phyloP scores from a whole-genome alignment of 352 stramenopile genomes.

The Globisporangium lucens region DNA sequence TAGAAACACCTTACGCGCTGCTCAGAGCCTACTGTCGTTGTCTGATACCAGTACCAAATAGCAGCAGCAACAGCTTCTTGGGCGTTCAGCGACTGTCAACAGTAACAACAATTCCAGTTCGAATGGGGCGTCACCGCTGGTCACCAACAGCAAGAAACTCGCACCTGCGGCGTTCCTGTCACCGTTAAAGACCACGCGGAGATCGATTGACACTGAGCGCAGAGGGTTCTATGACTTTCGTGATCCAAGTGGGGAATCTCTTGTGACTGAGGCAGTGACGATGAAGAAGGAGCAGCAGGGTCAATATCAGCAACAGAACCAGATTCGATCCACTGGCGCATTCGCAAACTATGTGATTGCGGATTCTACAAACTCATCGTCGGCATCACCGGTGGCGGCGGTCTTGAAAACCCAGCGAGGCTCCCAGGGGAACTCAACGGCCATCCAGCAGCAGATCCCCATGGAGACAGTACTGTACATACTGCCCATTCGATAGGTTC shows the following conservation, averaged over 20 bases:
- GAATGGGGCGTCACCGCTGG: not conserved
- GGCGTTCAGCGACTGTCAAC: not conserved
- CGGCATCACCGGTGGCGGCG: not conserved
- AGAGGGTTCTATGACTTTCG: slow-evolving; percentile 10
- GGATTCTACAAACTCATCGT: not conserved
- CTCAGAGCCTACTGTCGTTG: slow-evolving; percentile 36
- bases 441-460: slow-evolving; percentile 12
- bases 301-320: not conserved
- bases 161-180: slow-evolving; percentile 27
- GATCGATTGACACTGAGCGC: not conserved
- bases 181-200: slow-evolving; percentile 23
- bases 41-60: slow-evolving; percentile 9
- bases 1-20: slow-evolving; percentile 16
- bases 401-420: slow-evolving; percentile 4
- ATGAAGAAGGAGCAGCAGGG: not conserved
- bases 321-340: not conserved
- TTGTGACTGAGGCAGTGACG: not conserved
- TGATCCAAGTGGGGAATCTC: not conserved
- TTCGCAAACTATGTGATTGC: not conserved
- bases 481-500: no score
- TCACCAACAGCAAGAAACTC: slow-evolving; percentile 21
- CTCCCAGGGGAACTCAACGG: not conserved
- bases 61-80: not conserved
- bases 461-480: slow-evolving; percentile 8
- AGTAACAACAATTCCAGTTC: not conserved